These are phyloP conservation scores for Erysimum cheiranthoides DNA, from an alignment of 345 rosid genomes.

Conservation along the genomic window DNA sequence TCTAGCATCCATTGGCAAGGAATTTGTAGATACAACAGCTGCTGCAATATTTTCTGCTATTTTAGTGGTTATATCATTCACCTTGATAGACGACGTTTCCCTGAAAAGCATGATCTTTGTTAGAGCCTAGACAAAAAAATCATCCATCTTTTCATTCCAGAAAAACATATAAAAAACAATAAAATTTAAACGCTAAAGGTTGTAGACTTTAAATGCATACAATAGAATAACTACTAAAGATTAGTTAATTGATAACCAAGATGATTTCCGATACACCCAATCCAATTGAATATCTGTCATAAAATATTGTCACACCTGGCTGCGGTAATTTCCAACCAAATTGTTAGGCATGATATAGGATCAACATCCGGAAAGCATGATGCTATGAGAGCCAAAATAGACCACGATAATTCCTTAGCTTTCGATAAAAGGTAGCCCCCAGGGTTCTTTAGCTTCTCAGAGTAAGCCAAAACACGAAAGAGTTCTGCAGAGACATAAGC, in stretches of 20 bases:
- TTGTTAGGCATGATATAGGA: constrained; percentile 81
- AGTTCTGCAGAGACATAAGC: constrained; percentile 73
- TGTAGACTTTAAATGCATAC: constrained; percentile 23
- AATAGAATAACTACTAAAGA: constrained; percentile 7
- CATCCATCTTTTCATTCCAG: constrained; percentile 25
- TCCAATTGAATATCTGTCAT: constrained; percentile 22
- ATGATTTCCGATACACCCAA: constrained; percentile 24
- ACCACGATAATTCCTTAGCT: constrained; percentile 97
- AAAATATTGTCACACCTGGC: constrained; percentile 66
- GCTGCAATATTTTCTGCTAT: constrained; percentile 84
- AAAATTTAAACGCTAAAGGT: not conserved
- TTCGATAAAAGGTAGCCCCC: constrained; percentile 82
- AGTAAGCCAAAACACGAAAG: constrained; percentile 84
- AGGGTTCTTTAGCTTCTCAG: constrained; percentile 84
- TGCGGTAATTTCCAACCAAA: constrained; percentile 99
- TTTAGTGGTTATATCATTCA: constrained; percentile 86
- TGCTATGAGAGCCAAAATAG: constrained; percentile 92
- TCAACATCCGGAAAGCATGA: constrained; percentile 92
- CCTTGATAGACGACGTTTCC: constrained; percentile 97
- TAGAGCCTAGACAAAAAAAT: constrained; percentile 36
- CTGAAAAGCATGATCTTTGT: constrained; percentile 55
- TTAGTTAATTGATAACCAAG: not conserved
- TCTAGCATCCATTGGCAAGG: constrained; percentile 60
- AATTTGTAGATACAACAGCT: constrained; percentile 81
- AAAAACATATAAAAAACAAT: not conserved